Conservation (phyloP, 2,329 filamentous ascomycete genomes). For the Graphilbum sp. region DNA sequence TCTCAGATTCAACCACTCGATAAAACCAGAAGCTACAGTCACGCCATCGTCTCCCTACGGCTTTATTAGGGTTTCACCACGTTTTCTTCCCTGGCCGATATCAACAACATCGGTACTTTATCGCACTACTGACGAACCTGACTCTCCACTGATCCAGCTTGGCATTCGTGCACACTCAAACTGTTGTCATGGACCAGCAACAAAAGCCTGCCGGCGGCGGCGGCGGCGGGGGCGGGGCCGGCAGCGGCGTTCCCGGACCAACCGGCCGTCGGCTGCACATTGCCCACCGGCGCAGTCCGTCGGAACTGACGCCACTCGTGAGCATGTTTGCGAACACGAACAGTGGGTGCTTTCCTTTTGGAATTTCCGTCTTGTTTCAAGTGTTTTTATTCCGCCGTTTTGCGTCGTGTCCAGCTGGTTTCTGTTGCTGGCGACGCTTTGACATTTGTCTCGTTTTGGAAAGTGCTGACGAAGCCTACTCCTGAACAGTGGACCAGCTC, state of each 20-base stretch:
- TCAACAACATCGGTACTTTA: no score
- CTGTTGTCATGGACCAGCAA: constrained; percentile 59
- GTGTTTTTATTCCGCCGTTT: not conserved
- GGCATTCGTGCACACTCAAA: no score
- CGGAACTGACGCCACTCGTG: constrained; percentile 93
- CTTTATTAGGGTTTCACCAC: no score
- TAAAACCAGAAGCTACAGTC: no score
- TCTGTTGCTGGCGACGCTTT: constrained; percentile 3
- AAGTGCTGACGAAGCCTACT: constrained; percentile 6
- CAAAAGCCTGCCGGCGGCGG: constrained; percentile 35
- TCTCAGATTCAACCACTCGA: no score
- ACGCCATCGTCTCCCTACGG: no score
- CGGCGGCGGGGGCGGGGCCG: no score
- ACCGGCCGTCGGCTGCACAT: constrained; percentile 87
- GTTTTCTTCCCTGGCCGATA: no score
- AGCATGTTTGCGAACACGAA: constrained; percentile 62
- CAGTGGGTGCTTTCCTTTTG: constrained; percentile 32
- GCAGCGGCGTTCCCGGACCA: constrained; percentile 51
- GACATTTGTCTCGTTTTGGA: constrained; percentile 3
- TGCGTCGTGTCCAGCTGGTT: not conserved
- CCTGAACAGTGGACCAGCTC: constrained; percentile 71
- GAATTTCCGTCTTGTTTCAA: not conserved
- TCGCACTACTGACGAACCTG: no score
- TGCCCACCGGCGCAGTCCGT: constrained; percentile 90
- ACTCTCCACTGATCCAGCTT: no score